Conservation (phyloP, 169 alveolate species). For the Theileria luwenshuni region DNA sequence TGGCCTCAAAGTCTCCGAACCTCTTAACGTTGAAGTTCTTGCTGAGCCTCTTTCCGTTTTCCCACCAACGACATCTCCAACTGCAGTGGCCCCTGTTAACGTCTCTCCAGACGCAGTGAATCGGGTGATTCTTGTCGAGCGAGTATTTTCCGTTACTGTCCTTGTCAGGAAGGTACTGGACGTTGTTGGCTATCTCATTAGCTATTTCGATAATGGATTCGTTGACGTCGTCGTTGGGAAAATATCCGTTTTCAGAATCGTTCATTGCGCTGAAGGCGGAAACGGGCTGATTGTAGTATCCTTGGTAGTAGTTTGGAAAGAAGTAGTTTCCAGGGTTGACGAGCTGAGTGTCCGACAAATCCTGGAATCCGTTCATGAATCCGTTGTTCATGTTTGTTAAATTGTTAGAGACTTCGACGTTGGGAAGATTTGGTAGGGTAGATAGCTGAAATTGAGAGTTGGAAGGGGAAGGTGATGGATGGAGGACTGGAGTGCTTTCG, state of each 20-base stretch:
- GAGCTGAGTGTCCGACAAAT: constrained; percentile 14
- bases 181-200: constrained; percentile 72
- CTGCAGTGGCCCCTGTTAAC: constrained; percentile 77
- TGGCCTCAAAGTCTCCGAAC: constrained; percentile 75
- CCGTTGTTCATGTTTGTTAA: background rate
- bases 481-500: constrained; percentile 30
- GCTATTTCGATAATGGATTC: constrained; percentile 70
- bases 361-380: background rate
- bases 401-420: background rate
- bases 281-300: background rate
- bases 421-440: background rate
- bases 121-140: constrained; percentile 75
- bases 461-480: constrained; percentile 11
- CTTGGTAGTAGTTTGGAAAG: background rate
- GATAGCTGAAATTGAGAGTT: background rate
- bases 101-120: constrained; percentile 81
- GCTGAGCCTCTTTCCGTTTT: constrained; percentile 77
- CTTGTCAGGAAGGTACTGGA: constrained; percentile 71
- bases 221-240: constrained; percentile 21
- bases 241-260: background rate
- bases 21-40: constrained; percentile 79
- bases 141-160: constrained; percentile 73
- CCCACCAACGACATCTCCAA: constrained; percentile 84
- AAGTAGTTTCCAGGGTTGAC: background rate
- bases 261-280: background rate